Evolutionary conservation across 2,329 filamentous ascomycete genomes (phyloP).

Genomic region (Sordariomycetes sp.): DNA sequence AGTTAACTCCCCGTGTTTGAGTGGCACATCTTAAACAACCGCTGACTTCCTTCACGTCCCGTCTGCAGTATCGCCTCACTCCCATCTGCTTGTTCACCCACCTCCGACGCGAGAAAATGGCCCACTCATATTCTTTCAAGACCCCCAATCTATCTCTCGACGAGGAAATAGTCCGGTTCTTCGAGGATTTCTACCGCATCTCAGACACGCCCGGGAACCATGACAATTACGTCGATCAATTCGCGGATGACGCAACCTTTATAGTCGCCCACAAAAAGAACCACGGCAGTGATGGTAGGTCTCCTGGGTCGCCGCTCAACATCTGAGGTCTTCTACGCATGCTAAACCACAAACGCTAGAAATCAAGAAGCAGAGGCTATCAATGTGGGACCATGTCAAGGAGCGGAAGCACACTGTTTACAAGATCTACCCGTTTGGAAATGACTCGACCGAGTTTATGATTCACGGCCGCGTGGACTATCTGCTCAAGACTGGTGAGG

Average conservation of each 20-base stretch:
- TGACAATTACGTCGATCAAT: conserved; percentile 17
- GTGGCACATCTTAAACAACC: too few relatives aligned
- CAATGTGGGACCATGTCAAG: conserved; percentile 19
- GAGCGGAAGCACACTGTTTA: conserved; percentile 16
- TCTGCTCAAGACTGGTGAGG: conserved; percentile 13
- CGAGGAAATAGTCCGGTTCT: conserved; percentile 13
- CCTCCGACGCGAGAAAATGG: not conserved
- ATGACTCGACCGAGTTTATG: conserved; percentile 18
- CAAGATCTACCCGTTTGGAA: conserved; percentile 18
- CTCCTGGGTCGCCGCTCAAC: too few relatives aligned
- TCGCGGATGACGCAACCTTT: conserved; percentile 17
- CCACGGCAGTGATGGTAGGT: conserved; percentile 14
- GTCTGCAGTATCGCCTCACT: too few relatives aligned
- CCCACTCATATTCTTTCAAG: not conserved
- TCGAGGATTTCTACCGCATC: conserved; percentile 16
- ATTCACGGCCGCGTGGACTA: conserved; percentile 18
- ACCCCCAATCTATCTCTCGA: conserved; percentile 7
- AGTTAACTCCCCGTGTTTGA: too few relatives aligned
- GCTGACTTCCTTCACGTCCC: too few relatives aligned
- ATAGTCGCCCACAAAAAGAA: conserved; percentile 16
- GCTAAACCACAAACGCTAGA: conserved; percentile 10
- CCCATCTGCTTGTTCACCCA: not conserved
- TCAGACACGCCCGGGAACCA: conserved; percentile 18
- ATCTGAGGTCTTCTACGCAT: not conserved
- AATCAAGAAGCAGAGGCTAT: conserved; percentile 14